Conservation (phyloP, 208 protist genomes). For the Leishmania turanica region DNA sequence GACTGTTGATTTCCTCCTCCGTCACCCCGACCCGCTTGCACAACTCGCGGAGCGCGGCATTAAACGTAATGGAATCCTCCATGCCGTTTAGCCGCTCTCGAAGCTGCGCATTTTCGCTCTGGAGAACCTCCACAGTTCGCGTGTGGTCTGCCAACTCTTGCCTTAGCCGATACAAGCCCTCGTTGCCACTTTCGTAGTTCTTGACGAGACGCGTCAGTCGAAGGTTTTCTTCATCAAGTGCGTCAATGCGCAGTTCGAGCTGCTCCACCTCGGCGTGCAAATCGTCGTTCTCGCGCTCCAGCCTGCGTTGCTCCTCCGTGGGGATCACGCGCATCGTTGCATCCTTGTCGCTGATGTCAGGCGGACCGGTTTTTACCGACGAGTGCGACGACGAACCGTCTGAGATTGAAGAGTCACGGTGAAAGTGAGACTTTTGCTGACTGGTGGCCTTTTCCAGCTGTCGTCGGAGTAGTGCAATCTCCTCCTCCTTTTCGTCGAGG, state of each 20-base stretch:
- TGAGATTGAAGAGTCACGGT: constrained; percentile 25
- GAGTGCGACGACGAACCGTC: constrained; percentile 13
- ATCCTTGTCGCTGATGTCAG: neutral
- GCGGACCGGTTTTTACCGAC: neutral
- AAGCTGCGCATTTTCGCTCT: constrained; percentile 83
- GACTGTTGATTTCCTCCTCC: constrained; percentile 85
- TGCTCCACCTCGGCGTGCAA: constrained; percentile 67
- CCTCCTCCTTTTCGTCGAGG: constrained; percentile 48
- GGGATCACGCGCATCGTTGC: constrained; percentile 8
- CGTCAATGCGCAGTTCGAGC: constrained; percentile 66
- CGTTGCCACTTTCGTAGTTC: constrained; percentile 77
- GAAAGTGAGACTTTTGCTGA: constrained; percentile 32
- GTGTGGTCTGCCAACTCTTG: constrained; percentile 60
- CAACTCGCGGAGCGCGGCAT: constrained; percentile 78
- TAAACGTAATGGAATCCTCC: constrained; percentile 88
- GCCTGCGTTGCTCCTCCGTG: constrained; percentile 28
- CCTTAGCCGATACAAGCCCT: constrained; percentile 69
- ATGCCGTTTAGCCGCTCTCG: constrained; percentile 77
- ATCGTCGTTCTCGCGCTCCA: constrained; percentile 80
- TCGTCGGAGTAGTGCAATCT: constrained; percentile 40
- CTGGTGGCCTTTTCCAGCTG: constrained; percentile 45
- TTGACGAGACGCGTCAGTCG: constrained; percentile 60
- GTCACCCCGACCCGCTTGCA: constrained; percentile 82
- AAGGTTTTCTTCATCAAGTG: constrained; percentile 67
- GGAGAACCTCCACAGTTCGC: constrained; percentile 64